Percentiles rank a stretch among this genome's conserved stretches.
These are phyloP conservation scores for Wickerhamomyces chaumierensis DNA, from an alignment of 805 yeast genomes.

Conservation along the genomic window DNA sequence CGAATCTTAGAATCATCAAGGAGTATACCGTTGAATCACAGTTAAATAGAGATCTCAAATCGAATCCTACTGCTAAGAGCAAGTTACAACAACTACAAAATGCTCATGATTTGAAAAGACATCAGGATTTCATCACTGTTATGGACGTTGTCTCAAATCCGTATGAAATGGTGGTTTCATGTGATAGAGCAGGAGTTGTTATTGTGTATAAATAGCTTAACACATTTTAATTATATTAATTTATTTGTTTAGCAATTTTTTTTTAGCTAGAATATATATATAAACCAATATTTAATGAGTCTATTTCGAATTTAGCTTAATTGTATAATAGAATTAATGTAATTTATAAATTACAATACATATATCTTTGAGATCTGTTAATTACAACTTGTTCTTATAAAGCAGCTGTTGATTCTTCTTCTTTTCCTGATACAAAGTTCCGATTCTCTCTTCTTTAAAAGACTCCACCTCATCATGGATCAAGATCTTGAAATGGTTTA, in stretches of 20 bases:
- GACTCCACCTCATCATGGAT: constrained; percentile 41
- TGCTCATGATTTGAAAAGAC: constrained; percentile 30
- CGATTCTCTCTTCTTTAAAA: constrained; percentile 29
- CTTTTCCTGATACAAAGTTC: constrained; percentile 2
- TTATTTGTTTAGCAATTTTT: too few species aligned
- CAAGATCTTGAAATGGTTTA: constrained; percentile 35
- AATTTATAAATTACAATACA: neutral
- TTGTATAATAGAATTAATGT: too few species aligned
- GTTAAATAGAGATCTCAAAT: constrained; percentile 7
- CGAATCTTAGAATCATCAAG: constrained; percentile 27
- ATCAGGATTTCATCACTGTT: constrained; percentile 40
- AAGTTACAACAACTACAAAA: constrained; percentile 32
- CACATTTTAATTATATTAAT: neutral
- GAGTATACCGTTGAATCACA: constrained; percentile 5
- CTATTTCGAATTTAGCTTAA: too few species aligned
- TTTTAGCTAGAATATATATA: too few species aligned
- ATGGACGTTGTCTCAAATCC: constrained; percentile 37
- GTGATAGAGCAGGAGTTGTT: constrained; percentile 55
- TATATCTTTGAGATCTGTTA: neutral
- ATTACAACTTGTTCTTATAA: neutral
- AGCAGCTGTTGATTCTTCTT: neutral
- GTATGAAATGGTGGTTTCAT: constrained; percentile 50
- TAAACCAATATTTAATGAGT: too few species aligned
- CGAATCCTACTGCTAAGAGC: too few species aligned
- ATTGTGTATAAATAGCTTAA: constrained; percentile 37